These are phyloP conservation scores for Coemansia sp. DNA, from an alignment of 192 early-diverging fungal genomes.

Conservation along the genomic window DNA sequence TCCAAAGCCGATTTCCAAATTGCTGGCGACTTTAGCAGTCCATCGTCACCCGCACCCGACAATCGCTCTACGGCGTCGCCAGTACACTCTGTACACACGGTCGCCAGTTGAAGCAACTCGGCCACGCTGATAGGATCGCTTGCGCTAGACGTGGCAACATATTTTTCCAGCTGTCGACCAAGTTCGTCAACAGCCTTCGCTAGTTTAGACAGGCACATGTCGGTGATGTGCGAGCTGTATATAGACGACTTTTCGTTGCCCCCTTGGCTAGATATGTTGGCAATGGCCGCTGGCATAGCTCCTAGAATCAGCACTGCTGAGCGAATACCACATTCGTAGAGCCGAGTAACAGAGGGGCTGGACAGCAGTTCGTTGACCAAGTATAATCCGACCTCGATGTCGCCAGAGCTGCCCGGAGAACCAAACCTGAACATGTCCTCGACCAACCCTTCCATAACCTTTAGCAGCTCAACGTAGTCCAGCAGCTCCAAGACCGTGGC, in stretches of 20 bases:
- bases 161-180: slow-evolving; percentile 9
- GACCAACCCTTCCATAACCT: slow-evolving; percentile 13
- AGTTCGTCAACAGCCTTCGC: slow-evolving; percentile 18
- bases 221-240: slow-evolving; percentile 26
- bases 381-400: slow-evolving; percentile 14
- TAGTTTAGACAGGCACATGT: slow-evolving; percentile 28
- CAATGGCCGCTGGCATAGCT: slow-evolving; percentile 15
- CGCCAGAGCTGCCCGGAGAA: background rate
- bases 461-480: slow-evolving; percentile 17
- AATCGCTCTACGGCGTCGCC: slow-evolving; percentile 15
- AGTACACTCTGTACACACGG: slow-evolving; percentile 6
- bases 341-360: background rate
- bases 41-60: slow-evolving; percentile 18
- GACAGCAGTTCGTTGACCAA: slow-evolving; percentile 21
- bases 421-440: slow-evolving; percentile 9
- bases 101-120: slow-evolving; percentile 8
- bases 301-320: slow-evolving; percentile 17
- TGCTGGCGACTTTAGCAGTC: slow-evolving; percentile 24
- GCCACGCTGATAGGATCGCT: background rate
- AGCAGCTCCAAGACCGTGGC: background rate
- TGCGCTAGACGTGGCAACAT: background rate
- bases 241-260: slow-evolving; percentile 2
- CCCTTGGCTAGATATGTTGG: slow-evolving; percentile 33
- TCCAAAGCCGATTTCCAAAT: slow-evolving; percentile 45
- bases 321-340: slow-evolving; percentile 28